Conservation (phyloP, 495 filamentous ascomycete genomes). For the Pyronema omphalodes region DNA sequence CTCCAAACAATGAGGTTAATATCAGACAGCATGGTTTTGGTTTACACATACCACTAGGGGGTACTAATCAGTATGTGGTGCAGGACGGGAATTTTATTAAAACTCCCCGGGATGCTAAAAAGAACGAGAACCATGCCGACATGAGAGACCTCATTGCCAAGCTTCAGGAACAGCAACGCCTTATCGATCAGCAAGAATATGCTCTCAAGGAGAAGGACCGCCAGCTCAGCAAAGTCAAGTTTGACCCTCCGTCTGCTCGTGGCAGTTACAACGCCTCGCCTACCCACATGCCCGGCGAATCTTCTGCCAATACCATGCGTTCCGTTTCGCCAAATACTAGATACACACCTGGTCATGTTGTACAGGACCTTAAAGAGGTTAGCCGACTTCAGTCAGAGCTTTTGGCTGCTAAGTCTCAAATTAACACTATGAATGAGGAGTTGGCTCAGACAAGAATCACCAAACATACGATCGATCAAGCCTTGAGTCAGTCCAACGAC, state of each 20-base stretch:
- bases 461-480: slow-evolving; percentile 57
- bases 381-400: slow-evolving; percentile 51
- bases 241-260: slow-evolving; percentile 9
- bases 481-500: slow-evolving; percentile 33
- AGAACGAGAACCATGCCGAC: slow-evolving; percentile 1
- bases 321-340: slow-evolving; percentile 29
- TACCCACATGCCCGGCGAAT: not conserved
- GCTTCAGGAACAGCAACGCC: slow-evolving; percentile 45
- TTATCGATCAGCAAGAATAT: slow-evolving; percentile 38
- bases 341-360: slow-evolving; percentile 27
- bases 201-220: slow-evolving; percentile 31
- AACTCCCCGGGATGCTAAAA: slow-evolving; percentile 6
- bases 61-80: slow-evolving; percentile 6
- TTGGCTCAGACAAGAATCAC: slow-evolving; percentile 58
- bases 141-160: slow-evolving; percentile 47
- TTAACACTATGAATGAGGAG: slow-evolving; percentile 69
- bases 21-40: slow-evolving; percentile 1
- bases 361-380: slow-evolving; percentile 32
- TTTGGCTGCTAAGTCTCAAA: slow-evolving; percentile 55
- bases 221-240: slow-evolving; percentile 18
- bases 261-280: slow-evolving; percentile 5
- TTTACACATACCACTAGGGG: not conserved
- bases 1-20: slow-evolving; percentile 11
- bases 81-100: slow-evolving; percentile 17
- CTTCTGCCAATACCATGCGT: slow-evolving; percentile 32